These are phyloP conservation scores for Nigrospora sphaerica DNA, from an alignment of 2,329 filamentous ascomycete genomes.

Conservation along the genomic window DNA sequence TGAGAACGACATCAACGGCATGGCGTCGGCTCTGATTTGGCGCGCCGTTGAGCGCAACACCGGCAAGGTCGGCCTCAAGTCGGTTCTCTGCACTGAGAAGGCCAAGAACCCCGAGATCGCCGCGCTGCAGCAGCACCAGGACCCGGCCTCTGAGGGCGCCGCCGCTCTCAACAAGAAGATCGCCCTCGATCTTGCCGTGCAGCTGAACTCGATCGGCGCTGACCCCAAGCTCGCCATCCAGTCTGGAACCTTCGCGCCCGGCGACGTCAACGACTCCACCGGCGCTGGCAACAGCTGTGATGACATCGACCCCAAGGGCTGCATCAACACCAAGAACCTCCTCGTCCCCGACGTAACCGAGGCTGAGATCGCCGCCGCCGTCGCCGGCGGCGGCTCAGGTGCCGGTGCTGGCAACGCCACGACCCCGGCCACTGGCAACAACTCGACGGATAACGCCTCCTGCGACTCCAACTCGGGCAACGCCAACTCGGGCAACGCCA, in stretches of 20 bases:
- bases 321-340: slow-evolving; percentile 48
- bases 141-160: slow-evolving; percentile 53
- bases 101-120: slow-evolving; percentile 60
- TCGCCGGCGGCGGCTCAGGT: slow-evolving; percentile 32
- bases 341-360: slow-evolving; percentile 46
- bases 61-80: slow-evolving; percentile 46
- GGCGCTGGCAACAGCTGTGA: slow-evolving; percentile 48
- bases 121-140: slow-evolving; percentile 58
- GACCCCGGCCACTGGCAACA: slow-evolving; percentile 7
- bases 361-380: slow-evolving; percentile 46
- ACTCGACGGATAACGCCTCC: slow-evolving; percentile 4
- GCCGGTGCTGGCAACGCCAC: slow-evolving; percentile 6
- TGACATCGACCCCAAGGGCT: slow-evolving; percentile 38
- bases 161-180: slow-evolving; percentile 53
- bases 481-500: slow-evolving; percentile 28
- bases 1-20: slow-evolving; percentile 41
- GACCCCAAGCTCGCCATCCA: slow-evolving; percentile 55
- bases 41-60: slow-evolving; percentile 57
- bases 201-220: slow-evolving; percentile 54
- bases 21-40: slow-evolving; percentile 47
- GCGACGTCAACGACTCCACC: slow-evolving; percentile 39
- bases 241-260: slow-evolving; percentile 57
- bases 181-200: slow-evolving; percentile 49
- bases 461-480: background rate
- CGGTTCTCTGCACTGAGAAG: slow-evolving; percentile 44